These are phyloP conservation scores for Cyberlindnera mycetangii DNA, from an alignment of 805 yeast genomes.

Conservation along the genomic window DNA sequence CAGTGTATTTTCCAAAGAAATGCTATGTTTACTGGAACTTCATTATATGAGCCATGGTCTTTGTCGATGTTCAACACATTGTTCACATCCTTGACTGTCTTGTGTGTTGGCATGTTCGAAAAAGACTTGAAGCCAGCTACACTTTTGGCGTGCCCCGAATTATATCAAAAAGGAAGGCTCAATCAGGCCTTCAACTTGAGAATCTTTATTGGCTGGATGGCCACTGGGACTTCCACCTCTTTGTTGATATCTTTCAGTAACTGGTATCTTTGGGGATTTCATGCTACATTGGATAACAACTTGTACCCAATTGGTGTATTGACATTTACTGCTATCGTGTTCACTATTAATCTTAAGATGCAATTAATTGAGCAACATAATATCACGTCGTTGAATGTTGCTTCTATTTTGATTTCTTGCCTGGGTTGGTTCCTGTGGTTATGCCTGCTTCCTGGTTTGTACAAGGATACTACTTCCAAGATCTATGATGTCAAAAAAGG, in stretches of 20 bases:
- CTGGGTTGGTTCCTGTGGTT: constrained; percentile 90
- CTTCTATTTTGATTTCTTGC: constrained; percentile 65
- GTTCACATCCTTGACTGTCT: constrained; percentile 88
- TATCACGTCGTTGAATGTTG: constrained; percentile 64
- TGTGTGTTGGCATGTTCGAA: constrained; percentile 94
- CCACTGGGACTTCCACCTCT: constrained; percentile 71
- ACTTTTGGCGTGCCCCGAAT: constrained; percentile 85
- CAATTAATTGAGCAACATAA: constrained; percentile 79
- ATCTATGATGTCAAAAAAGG: constrained; percentile 75
- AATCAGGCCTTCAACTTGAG: constrained; percentile 70
- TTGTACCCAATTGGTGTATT: constrained; percentile 80
- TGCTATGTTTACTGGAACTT: constrained; percentile 88
- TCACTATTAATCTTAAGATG: constrained; percentile 73
- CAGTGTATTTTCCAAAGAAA: constrained; percentile 85
- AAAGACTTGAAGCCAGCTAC: constrained; percentile 88
- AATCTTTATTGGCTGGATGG: constrained; percentile 75
- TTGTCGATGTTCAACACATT: constrained; percentile 95
- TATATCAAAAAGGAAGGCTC: constrained; percentile 73
- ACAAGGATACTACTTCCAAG: constrained; percentile 46
- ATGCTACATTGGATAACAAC: constrained; percentile 67
- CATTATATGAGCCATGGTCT: constrained; percentile 94
- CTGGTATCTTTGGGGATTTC: constrained; percentile 67
- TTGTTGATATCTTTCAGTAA: constrained; percentile 65
- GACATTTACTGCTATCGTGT: constrained; percentile 67
- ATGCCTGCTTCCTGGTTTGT: constrained; percentile 67